phyloP scores from a whole-genome alignment of 257 asterid genomes.

The Primulina eburnea region DNA sequence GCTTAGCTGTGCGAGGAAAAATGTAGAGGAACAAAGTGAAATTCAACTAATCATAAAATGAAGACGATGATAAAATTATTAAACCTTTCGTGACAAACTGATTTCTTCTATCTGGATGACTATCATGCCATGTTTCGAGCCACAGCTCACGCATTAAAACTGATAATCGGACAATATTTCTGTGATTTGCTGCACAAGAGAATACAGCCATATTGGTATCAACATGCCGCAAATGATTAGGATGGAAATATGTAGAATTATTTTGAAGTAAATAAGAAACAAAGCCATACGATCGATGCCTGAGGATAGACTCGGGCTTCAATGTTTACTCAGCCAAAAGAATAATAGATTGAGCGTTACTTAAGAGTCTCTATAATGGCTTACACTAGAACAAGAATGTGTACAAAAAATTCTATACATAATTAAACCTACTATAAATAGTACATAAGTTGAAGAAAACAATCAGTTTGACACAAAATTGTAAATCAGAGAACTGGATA shows the following conservation, averaged over 20 bases:
- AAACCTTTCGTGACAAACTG: conserved; percentile 89
- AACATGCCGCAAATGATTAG: conserved; percentile 2
- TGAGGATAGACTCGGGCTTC: no score
- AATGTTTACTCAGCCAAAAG: background rate
- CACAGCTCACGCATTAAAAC: conserved; percentile 95
- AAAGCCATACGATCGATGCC: background rate
- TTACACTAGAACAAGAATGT: conserved; percentile 11
- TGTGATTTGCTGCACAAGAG: conserved; percentile 75
- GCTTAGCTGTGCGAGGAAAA: conserved; percentile 50
- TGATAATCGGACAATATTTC: conserved; percentile 89
- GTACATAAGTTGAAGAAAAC: conserved; percentile 4
- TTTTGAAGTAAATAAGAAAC: background rate
- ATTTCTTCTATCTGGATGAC: conserved; percentile 76
- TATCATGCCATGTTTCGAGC: conserved; percentile 99
- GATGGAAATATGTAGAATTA: conserved; percentile 3
- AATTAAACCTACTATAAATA: conserved; percentile 14
- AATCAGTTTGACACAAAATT: conserved; percentile 17
- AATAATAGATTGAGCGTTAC: background rate
- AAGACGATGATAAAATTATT: conserved; percentile 17
- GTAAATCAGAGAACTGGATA: conserved; percentile 37
- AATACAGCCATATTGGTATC: conserved; percentile 19
- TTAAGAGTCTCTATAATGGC: background rate
- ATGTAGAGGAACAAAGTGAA: conserved; percentile 4
- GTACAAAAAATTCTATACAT: background rate
- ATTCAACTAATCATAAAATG: background rate